phyloP scores from a whole-genome alignment of 2,329 filamentous ascomycete species.

The Exserohilum rostratum region DNA sequence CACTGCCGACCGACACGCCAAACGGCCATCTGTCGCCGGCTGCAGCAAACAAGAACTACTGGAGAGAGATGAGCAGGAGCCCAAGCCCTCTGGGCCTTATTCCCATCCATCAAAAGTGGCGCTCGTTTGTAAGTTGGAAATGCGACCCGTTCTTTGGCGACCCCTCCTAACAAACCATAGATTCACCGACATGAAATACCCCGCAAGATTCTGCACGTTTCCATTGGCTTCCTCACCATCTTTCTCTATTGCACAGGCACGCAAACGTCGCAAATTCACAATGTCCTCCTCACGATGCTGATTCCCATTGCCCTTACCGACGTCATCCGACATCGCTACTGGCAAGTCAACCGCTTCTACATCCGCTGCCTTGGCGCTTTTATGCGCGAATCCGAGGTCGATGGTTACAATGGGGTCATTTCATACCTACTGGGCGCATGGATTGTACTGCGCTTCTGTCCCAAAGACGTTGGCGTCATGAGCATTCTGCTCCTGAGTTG shows the following conservation, averaged over 20 bases:
- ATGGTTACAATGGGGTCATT: constrained; percentile 94
- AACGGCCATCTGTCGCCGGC: constrained; percentile 75
- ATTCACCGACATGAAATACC: constrained; percentile 94
- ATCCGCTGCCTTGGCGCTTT: constrained; percentile 83
- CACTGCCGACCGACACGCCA: constrained; percentile 51
- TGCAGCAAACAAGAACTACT: constrained; percentile 71
- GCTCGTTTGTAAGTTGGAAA: constrained; percentile 70
- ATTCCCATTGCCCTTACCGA: constrained; percentile 85
- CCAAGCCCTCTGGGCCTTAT: constrained; percentile 93
- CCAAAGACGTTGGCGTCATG: constrained; percentile 92
- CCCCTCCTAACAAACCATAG: constrained; percentile 33
- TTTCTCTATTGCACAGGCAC: constrained; percentile 82
- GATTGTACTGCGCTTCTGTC: constrained; percentile 82
- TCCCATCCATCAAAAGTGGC: constrained; percentile 91
- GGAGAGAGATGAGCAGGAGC: constrained; percentile 87
- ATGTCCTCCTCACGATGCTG: constrained; percentile 79
- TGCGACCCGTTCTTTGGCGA: not conserved
- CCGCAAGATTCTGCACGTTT: constrained; percentile 89
- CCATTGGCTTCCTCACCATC: constrained; percentile 92
- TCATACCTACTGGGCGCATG: constrained; percentile 94
- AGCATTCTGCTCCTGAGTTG: constrained; percentile 89
- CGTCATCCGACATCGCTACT: constrained; percentile 79
- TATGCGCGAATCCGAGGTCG: constrained; percentile 96
- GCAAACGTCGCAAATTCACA: constrained; percentile 78
- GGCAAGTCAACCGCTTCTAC: constrained; percentile 84